A percentile compares a stretch with the other conserved stretches of the same genome.
Conservation (phyloP, 768 basidiomycete species). For the Cyclocybe cylindracea region DNA sequence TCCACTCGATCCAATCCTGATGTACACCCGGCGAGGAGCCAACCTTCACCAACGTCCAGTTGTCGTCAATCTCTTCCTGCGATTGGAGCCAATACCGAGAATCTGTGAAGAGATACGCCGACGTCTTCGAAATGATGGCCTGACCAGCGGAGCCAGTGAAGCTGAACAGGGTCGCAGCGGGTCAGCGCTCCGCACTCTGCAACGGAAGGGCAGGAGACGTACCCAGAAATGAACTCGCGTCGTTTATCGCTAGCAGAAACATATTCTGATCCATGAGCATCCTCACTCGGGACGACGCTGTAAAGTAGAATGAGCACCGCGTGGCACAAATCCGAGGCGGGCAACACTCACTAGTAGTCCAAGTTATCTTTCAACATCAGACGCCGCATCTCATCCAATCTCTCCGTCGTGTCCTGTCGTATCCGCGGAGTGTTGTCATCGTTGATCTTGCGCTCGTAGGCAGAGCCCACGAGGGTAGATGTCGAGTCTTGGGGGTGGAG, state of each 20-base stretch:
- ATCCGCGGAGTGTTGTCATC: conserved; percentile 58
- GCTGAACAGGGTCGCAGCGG: conserved; percentile 10
- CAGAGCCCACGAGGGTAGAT: conserved; percentile 76
- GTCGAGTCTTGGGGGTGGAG: conserved; percentile 62
- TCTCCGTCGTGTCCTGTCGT: conserved; percentile 56
- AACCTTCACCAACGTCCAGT: conserved; percentile 71
- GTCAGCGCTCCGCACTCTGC: not conserved
- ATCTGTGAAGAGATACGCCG: conserved; percentile 78
- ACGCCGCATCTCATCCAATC: conserved; percentile 62
- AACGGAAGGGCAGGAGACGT: conserved; percentile 23
- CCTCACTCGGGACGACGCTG: conserved; percentile 77
- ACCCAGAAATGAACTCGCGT: conserved; percentile 78
- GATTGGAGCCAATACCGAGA: conserved; percentile 87
- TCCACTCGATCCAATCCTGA: conserved; percentile 80
- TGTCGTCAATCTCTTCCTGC: conserved; percentile 61
- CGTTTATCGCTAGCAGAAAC: conserved; percentile 77
- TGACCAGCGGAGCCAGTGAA: conserved; percentile 57
- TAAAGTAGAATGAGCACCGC: conserved; percentile 9
- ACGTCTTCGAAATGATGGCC: conserved; percentile 64
- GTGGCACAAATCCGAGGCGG: conserved; percentile 2
- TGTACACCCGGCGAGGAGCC: conserved; percentile 54
- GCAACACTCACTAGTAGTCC: conserved; percentile 70
- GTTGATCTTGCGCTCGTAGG: conserved; percentile 66
- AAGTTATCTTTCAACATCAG: conserved; percentile 68
- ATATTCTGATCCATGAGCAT: conserved; percentile 84